Base-by-base conservation (phyloP, 805 yeast genomes). In the Kluyveromyces siamensis region DNA sequence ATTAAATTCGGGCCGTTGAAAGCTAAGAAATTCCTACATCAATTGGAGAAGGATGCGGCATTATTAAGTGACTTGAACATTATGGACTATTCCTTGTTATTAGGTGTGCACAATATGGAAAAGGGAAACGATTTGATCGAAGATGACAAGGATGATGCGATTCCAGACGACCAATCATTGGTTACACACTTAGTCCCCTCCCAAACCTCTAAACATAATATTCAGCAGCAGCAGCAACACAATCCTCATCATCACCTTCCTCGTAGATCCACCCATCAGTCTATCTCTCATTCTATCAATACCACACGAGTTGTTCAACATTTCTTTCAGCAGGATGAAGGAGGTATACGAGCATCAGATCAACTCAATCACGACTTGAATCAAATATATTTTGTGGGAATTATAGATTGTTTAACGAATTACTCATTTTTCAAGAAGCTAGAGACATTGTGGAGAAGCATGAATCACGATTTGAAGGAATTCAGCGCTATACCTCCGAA, bases 51-150 rank as follows among this genome's bases (percentile, higher is more conserved):
- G 33, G 99, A 93, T 63, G 93, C 88, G 17, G 66, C 71, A 48
- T 73, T 93, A 19, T 72, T 93, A 41, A 75, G 87, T 52, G 74
- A 76, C 49, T 71, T 88, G 53, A 88, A 89, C 57, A 90, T 87
- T 36, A 93, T 93, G 99, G 99, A 93, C 65, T 93, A 95, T 66
- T 89, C 97, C 0, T 72, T 93, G 52, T 70, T 93, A 44, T 68
- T 95, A 41, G 99, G 99, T 0, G 75, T 90, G 33, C 97, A 88
- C 62, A 93, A 90, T 61, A 70, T 84, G 52, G 72, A 73, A 27
- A 72, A 74, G 52, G 87, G 83, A 2, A 79, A 78, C 50, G 72
- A 74, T 21, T 58, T 57, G 43, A 49, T 47, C 50, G 52, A 38
- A 47, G 49, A 49, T n/a, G 54, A 45, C 17, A 51, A 44, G 25